phyloP scores from a whole-genome alignment of 140 eudicot genomes.

The Oenanthe javanica region DNA sequence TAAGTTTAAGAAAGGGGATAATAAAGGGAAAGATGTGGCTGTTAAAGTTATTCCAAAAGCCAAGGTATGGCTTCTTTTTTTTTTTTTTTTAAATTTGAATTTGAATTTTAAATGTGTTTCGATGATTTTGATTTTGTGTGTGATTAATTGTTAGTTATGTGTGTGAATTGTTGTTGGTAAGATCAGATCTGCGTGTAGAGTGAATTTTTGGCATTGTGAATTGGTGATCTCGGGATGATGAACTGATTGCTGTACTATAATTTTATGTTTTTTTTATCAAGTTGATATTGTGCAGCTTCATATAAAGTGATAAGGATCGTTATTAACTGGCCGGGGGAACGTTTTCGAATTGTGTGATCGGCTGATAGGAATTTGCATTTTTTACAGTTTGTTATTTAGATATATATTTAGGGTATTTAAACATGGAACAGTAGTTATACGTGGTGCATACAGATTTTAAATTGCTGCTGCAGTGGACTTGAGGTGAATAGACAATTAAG shows the following conservation, averaged over 20 bases:
- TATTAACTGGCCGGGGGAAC: neutral
- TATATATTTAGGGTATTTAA: neutral
- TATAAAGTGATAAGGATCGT: too few species aligned
- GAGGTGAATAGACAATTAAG: neutral
- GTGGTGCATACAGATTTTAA: neutral
- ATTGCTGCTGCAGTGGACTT: neutral
- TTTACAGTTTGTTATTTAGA: neutral
- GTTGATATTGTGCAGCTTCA: neutral
- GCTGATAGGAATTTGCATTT: neutral
- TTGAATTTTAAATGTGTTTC: neutral
- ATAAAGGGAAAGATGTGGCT: constrained; percentile 83
- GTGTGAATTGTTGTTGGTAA: neutral
- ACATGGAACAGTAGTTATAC: neutral
- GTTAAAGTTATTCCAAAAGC: constrained; percentile 89
- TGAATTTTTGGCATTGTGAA: neutral
- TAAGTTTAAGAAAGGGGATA: constrained; percentile 74
- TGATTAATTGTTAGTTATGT: neutral
- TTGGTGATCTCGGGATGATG: neutral
- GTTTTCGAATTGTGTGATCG: neutral
- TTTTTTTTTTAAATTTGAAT: neutral
- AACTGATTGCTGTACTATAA: neutral
- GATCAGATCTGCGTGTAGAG: constrained; percentile 9
- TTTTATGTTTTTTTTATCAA: neutral
- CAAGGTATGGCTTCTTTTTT: constrained; percentile 36
- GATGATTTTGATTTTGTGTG: neutral